phyloP scores from a whole-genome alignment of 1,284 basidiomycete genomes.

The Sporisorium scitamineum region DNA sequence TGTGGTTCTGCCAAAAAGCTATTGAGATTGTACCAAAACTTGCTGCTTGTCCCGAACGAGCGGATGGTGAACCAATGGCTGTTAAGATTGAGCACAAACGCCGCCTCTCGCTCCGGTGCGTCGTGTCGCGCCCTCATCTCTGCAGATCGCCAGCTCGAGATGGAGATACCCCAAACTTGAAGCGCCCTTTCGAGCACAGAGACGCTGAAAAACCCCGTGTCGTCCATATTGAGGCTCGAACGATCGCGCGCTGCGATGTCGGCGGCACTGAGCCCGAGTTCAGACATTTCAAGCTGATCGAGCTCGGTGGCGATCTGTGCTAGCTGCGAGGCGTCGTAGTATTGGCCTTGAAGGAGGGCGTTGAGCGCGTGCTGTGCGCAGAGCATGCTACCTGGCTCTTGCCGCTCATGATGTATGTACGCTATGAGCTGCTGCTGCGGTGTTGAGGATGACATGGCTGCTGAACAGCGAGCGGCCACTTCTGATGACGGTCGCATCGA shows the following conservation, averaged over 20 bases:
- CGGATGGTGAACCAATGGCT: conserved; percentile 67
- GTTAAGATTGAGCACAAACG: conserved; percentile 66
- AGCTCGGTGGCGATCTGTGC: conserved; percentile 58
- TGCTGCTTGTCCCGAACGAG: conserved; percentile 52
- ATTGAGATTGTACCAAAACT: conserved; percentile 67
- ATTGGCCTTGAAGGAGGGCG: conserved; percentile 61
- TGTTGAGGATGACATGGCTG: conserved; percentile 39
- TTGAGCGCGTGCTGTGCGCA: conserved; percentile 68
- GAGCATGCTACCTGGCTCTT: conserved; percentile 66
- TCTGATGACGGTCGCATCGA: not conserved
- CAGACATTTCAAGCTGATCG: conserved; percentile 45
- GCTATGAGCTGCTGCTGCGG: conserved; percentile 55
- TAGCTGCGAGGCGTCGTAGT: conserved; percentile 65
- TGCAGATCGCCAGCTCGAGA: conserved; percentile 43
- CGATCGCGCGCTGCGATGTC: conserved; percentile 43
- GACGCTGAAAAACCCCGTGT: conserved; percentile 65
- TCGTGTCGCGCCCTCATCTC: conserved; percentile 45
- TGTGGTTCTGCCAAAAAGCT: conserved; percentile 57
- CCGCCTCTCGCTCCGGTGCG: conserved; percentile 60
- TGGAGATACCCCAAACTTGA: conserved; percentile 51
- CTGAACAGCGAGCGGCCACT: not conserved
- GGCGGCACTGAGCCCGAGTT: conserved; percentile 45
- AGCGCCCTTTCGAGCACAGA: conserved; percentile 63
- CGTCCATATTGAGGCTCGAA: conserved; percentile 63
- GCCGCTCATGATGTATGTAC: conserved; percentile 61